Evolutionary conservation across 2,329 filamentous ascomycete genomes (phyloP).

Genomic region (Nemania sp.): DNA sequence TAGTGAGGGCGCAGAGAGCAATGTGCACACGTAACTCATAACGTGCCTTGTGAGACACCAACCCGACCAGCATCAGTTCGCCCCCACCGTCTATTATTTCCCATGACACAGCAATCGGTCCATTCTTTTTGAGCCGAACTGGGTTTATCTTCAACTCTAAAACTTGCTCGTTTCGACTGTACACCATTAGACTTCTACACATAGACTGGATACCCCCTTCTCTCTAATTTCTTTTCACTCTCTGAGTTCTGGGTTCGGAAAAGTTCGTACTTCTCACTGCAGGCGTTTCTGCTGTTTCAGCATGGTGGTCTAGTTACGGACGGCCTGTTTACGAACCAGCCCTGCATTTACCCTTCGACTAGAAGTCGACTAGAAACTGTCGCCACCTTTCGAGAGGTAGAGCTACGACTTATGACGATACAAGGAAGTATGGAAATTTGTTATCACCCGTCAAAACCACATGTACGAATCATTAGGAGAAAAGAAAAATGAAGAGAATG

Average conservation of each 20-base stretch:
- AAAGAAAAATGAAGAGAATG: conserved; percentile 27
- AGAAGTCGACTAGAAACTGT: conserved; percentile 14
- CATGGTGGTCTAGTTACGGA: conserved; percentile 33
- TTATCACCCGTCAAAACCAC: conserved; percentile 15
- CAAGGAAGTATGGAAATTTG: conserved; percentile 16
- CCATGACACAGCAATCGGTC: conserved; percentile 15
- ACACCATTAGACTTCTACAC: conserved; percentile 36
- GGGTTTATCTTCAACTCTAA: conserved; percentile 5
- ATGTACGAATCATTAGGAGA: conserved; percentile 20
- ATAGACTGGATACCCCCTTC: conserved; percentile 42
- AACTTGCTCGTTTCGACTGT: conserved; percentile 31
- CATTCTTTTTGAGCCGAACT: conserved; percentile 3
- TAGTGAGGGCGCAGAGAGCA: not conserved
- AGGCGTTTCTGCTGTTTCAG: conserved; percentile 37
- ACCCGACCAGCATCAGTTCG: not conserved
- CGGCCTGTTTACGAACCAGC: conserved; percentile 27
- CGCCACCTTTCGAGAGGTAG: conserved; percentile 11
- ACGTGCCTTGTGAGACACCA: not conserved
- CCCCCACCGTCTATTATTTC: not conserved
- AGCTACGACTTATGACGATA: conserved; percentile 27
- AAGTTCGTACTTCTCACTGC: conserved; percentile 36
- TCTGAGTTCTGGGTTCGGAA: conserved; percentile 36
- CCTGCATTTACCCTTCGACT: conserved; percentile 14
- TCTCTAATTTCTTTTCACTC: conserved; percentile 29
- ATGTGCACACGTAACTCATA: not conserved